These are phyloP conservation scores for Russula earlei DNA, from an alignment of 768 basidiomycete species.

Conservation along the genomic window DNA sequence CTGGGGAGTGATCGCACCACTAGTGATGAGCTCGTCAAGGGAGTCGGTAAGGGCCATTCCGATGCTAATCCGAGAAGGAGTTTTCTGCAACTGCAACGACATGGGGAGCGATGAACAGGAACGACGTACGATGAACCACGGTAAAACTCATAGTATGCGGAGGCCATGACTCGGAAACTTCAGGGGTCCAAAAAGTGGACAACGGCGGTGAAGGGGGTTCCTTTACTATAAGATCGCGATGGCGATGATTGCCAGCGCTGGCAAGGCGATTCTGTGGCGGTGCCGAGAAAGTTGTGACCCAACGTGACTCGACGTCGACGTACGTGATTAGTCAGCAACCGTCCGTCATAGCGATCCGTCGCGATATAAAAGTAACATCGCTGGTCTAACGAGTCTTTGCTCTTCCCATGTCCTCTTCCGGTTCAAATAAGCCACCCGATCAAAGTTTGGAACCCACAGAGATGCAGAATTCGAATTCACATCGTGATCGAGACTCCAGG, in stretches of 20 bases:
- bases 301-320: constrained; percentile 10
- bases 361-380: too few relatives aligned
- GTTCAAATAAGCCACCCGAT: neutral
- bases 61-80: constrained; percentile 46
- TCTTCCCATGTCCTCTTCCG: constrained; percentile 14
- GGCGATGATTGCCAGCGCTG: neutral
- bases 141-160: constrained; percentile 90
- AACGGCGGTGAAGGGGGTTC: neutral
- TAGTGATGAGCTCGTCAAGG: constrained; percentile 95
- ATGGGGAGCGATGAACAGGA: constrained; percentile 25
- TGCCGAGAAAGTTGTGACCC: neutral
- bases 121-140: constrained; percentile 76
- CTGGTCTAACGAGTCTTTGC: neutral
- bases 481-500: neutral
- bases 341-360: too few relatives aligned
- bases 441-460: neutral
- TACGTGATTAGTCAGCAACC: constrained; percentile 3
- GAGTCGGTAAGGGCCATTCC: constrained; percentile 97
- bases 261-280: neutral
- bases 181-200: neutral
- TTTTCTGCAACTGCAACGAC: constrained; percentile 4
- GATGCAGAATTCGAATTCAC: neutral
- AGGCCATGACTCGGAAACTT: constrained; percentile 41
- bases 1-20: constrained; percentile 93
- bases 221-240: neutral